A percentile compares a stretch with the other conserved stretches of the same genome.
These are phyloP conservation scores for Aschersonia sp. DNA, from an alignment of 2,329 filamentous ascomycete species.

Conservation along the genomic window DNA sequence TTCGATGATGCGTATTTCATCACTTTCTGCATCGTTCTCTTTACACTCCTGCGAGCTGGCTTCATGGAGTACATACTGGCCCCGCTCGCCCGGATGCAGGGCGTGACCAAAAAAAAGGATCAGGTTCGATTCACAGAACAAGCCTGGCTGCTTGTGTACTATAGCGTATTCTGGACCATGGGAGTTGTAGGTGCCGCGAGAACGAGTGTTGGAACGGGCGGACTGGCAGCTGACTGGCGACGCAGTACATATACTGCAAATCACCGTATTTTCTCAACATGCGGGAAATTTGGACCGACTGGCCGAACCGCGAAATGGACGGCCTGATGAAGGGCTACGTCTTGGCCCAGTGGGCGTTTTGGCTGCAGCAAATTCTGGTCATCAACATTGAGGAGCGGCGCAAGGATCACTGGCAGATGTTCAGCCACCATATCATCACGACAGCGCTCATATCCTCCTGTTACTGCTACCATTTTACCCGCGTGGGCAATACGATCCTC, in stretches of 20 bases:
- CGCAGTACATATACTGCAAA: conserved; percentile 63
- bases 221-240: neutral
- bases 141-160: conserved; percentile 80
- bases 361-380: conserved; percentile 86
- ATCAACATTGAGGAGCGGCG: conserved; percentile 88
- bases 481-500: conserved; percentile 78
- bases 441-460: conserved; percentile 64
- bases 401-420: conserved; percentile 95
- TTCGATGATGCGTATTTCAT: conserved; percentile 69
- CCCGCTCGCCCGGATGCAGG: conserved; percentile 58
- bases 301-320: conserved; percentile 66
- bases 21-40: conserved; percentile 62
- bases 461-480: conserved; percentile 76
- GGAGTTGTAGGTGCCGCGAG: conserved; percentile 52
- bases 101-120: conserved; percentile 63
- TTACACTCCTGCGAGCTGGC: conserved; percentile 73
- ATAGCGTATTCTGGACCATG: conserved; percentile 63
- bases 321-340: conserved; percentile 79
- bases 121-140: conserved; percentile 83
- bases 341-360: conserved; percentile 80
- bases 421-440: conserved; percentile 90
- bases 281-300: conserved; percentile 67
- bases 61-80: conserved; percentile 78
- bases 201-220: neutral
- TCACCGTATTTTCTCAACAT: conserved; percentile 71